These are phyloP conservation scores for Saccharomyces hybrid DNA, from an alignment of 1,139 yeast genomes.

Conservation along the genomic window DNA sequence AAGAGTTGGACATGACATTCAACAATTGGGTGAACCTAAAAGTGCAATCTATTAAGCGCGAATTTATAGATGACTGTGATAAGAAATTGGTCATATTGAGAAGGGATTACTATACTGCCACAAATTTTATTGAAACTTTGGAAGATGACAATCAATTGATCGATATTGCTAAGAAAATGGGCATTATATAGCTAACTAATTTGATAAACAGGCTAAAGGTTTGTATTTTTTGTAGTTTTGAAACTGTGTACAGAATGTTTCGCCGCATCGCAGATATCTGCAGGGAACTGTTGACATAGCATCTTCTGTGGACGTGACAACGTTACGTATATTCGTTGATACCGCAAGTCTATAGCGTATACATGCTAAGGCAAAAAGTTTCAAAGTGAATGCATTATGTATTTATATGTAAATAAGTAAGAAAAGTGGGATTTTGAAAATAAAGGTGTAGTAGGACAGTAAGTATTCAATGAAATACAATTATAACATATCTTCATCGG, in stretches of 20 bases:
- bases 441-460: neutral
- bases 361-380: neutral
- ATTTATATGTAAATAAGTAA: neutral
- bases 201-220: neutral
- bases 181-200: slow-evolving; percentile 1
- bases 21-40: slow-evolving; percentile 52
- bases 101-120: slow-evolving; percentile 12
- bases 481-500: slow-evolving; percentile 23
- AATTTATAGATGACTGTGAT: slow-evolving; percentile 38
- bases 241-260: neutral
- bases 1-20: slow-evolving; percentile 61
- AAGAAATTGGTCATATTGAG: slow-evolving; percentile 36
- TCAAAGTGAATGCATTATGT: neutral
- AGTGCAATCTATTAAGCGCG: slow-evolving; percentile 38
- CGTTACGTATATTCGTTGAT: neutral
- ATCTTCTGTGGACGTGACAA: neutral
- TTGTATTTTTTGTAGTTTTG: neutral
- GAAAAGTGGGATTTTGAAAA: neutral
- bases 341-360: neutral
- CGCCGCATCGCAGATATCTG: neutral
- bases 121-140: slow-evolving; percentile 8
- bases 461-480: neutral
- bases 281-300: neutral
- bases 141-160: slow-evolving; percentile 17
- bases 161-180: slow-evolving; percentile 14